These are phyloP conservation scores for Gonapodya sp. DNA, from an alignment of 192 early-diverging fungal species.

Conservation along the genomic window DNA sequence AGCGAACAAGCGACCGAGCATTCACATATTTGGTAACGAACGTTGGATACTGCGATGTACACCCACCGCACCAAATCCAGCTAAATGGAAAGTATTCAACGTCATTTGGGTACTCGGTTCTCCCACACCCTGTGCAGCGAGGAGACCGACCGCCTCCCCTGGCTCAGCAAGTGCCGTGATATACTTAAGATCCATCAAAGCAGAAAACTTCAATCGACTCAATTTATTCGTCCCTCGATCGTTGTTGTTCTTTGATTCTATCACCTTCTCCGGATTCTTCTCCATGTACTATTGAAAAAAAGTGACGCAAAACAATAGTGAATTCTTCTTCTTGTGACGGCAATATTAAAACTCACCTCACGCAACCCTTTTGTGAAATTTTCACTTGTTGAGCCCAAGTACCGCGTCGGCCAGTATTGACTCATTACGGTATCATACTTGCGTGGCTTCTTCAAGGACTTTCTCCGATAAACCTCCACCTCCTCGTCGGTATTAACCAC, in stretches of 20 bases:
- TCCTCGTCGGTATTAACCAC: conserved; percentile 51
- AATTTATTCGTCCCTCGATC: conserved; percentile 35
- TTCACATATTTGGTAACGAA: neutral
- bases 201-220: conserved; percentile 67
- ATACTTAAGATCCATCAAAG: conserved; percentile 92
- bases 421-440: conserved; percentile 55
- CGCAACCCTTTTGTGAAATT: conserved; percentile 64
- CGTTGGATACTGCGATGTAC: neutral
- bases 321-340: conserved; percentile 8
- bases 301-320: conserved; percentile 6
- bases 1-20: neutral
- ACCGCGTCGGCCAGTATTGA: conserved; percentile 65
- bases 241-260: conserved; percentile 43
- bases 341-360: conserved; percentile 16
- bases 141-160: conserved; percentile 92
- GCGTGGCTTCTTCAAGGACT: conserved; percentile 58
- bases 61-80: conserved; percentile 74
- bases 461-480: conserved; percentile 65
- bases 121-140: conserved; percentile 95
- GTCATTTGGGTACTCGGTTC: conserved; percentile 99
- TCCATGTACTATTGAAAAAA: conserved; percentile 45
- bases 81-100: conserved; percentile 99
- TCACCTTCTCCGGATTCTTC: conserved; percentile 62
- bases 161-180: conserved; percentile 88
- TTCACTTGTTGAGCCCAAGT: conserved; percentile 86